Percentiles rank a stretch among this genome's conserved stretches.
These are phyloP conservation scores for Calonectria pseudoreteaudii DNA, from an alignment of 2,329 filamentous ascomycete genomes.

Conservation along the genomic window DNA sequence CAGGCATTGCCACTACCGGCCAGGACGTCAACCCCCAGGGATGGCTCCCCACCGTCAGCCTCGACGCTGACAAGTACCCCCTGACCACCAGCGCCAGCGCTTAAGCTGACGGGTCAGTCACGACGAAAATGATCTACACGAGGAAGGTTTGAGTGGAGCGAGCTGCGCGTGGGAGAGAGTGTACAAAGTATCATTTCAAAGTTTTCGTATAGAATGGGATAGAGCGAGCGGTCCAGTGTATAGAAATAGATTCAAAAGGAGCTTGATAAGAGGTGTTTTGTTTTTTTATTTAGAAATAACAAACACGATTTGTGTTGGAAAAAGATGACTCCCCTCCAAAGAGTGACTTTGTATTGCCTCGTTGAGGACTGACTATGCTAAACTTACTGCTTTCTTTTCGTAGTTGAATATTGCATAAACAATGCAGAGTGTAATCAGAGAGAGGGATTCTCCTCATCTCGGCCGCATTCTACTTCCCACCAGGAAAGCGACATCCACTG, in stretches of 20 bases:
- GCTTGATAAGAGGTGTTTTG: neutral
- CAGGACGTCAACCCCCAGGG: constrained; percentile 15
- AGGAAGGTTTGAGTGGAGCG: neutral
- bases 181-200: neutral
- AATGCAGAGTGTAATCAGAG: neutral
- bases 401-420: neutral
- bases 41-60: constrained; percentile 16
- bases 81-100: constrained; percentile 2
- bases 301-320: neutral
- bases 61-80: constrained; percentile 12
- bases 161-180: neutral
- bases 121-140: neutral
- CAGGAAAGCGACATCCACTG: neutral
- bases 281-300: neutral
- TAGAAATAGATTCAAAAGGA: neutral
- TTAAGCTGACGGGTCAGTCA: neutral
- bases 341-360: neutral
- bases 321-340: neutral
- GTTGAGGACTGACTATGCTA: neutral
- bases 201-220: neutral
- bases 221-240: neutral
- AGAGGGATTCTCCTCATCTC: neutral
- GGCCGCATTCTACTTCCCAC: neutral
- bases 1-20: constrained; percentile 1
- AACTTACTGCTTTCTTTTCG: neutral